Conservation (phyloP, 805 yeast genomes). For the Clavispora phyllophila region DNA sequence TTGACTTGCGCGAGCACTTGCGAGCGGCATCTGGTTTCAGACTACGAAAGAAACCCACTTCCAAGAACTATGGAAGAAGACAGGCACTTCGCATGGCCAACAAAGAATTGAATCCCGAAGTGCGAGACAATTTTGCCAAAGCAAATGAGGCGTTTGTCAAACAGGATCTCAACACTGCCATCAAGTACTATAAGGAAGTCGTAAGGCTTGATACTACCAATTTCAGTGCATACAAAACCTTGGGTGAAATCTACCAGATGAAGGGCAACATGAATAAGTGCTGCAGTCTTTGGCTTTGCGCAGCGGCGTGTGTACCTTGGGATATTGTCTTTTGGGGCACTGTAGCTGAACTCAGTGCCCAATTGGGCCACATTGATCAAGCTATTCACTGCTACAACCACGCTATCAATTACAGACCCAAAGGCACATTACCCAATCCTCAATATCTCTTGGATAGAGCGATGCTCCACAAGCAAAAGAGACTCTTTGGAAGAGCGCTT, state of each 20-base stretch:
- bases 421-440: conserved; percentile 26
- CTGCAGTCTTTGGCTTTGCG: conserved; percentile 75
- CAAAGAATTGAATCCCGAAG: conserved; percentile 65
- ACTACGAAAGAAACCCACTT: conserved; percentile 31
- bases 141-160: conserved; percentile 81
- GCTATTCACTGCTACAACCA: conserved; percentile 75
- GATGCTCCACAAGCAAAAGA: conserved; percentile 58
- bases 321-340: conserved; percentile 76
- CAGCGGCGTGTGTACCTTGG: conserved; percentile 71
- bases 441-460: conserved; percentile 63
- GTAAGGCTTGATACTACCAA: conserved; percentile 73
- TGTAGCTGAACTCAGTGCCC: conserved; percentile 64
- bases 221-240: conserved; percentile 78
- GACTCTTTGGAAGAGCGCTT: conserved; percentile 65
- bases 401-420: conserved; percentile 41
- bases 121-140: conserved; percentile 54
- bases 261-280: conserved; percentile 67
- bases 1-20: conserved; percentile 55
- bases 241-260: conserved; percentile 75
- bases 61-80: conserved; percentile 35
- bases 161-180: conserved; percentile 56
- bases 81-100: conserved; percentile 30
- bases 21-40: conserved; percentile 65
- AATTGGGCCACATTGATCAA: conserved; percentile 65
- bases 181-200: conserved; percentile 58